Conservation (phyloP, 345 rosid species). For the Euphorbia peplus region DNA sequence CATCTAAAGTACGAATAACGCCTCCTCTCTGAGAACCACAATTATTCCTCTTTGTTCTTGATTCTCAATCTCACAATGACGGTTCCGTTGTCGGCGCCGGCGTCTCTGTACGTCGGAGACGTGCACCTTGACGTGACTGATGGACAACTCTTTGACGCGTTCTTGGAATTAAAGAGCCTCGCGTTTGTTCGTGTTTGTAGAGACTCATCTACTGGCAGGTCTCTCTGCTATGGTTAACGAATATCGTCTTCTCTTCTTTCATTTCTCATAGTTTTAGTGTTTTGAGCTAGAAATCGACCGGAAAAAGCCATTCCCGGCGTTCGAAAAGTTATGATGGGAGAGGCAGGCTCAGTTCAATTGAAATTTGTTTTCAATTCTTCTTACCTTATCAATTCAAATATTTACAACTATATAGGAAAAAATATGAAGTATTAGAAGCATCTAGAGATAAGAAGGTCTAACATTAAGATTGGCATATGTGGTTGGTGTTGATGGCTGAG, state of each 20-base stretch:
- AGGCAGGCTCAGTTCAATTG: too few relatives aligned
- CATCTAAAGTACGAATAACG: too few relatives aligned
- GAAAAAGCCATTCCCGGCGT: too few relatives aligned
- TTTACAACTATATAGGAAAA: too few relatives aligned
- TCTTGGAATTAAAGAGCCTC: constrained; percentile 56
- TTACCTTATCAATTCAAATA: too few relatives aligned
- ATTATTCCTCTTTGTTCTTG: background rate
- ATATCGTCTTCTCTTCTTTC: background rate
- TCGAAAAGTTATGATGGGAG: too few relatives aligned
- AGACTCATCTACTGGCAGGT: constrained; percentile 54
- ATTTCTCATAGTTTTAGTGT: background rate
- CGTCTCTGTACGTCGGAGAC: constrained; percentile 72
- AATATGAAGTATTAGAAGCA: too few relatives aligned
- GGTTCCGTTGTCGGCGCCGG: constrained; percentile 32
- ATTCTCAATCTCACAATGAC: constrained; percentile 1
- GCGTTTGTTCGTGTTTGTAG: constrained; percentile 67
- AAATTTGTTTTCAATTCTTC: too few relatives aligned
- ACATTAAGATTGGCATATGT: too few relatives aligned
- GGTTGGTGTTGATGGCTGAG: too few relatives aligned
- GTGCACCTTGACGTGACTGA: constrained; percentile 62
- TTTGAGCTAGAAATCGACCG: background rate
- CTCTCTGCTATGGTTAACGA: constrained; percentile 78
- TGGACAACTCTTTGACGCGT: constrained; percentile 44
- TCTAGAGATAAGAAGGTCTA: too few relatives aligned
- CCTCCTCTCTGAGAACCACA: too few relatives aligned